Evolutionary conservation across 1,284 basidiomycete species (phyloP).

Genomic region (Agaricales sp.): DNA sequence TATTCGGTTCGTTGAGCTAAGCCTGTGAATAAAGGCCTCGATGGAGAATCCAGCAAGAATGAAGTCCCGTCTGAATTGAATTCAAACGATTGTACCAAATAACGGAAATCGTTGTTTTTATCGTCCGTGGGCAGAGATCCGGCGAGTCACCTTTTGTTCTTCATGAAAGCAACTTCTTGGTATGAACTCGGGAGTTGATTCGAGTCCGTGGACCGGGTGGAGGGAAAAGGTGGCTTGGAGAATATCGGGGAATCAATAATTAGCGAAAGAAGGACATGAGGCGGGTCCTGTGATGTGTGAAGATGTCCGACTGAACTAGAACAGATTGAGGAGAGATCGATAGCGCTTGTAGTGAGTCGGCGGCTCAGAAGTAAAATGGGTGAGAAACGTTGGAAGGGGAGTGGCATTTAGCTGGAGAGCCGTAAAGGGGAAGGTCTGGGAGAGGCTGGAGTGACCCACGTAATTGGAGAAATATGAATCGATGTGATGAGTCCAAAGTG

Average conservation of each 20-base stretch:
- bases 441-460: background rate
- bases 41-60: too few relatives aligned
- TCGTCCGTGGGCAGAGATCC: too few relatives aligned
- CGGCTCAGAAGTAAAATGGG: constrained; percentile 4
- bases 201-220: background rate
- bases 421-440: background rate
- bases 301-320: background rate
- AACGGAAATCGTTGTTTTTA: too few relatives aligned
- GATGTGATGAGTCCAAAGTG: background rate
- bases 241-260: background rate
- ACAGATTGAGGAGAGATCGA: background rate
- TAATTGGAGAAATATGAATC: background rate
- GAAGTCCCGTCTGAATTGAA: too few relatives aligned
- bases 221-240: background rate
- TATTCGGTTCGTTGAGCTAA: too few relatives aligned
- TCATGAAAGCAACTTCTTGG: too few relatives aligned
- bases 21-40: too few relatives aligned
- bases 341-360: background rate
- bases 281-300: background rate
- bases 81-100: too few relatives aligned
- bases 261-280: background rate
- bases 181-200: too few relatives aligned
- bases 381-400: constrained; percentile 2
- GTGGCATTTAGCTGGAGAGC: background rate
- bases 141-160: too few relatives aligned